Percentiles rank a stretch among this genome's conserved stretches.
These are phyloP conservation scores for Arthroderma sp. DNA, from an alignment of 2,329 filamentous ascomycete species.

Conservation along the genomic window DNA sequence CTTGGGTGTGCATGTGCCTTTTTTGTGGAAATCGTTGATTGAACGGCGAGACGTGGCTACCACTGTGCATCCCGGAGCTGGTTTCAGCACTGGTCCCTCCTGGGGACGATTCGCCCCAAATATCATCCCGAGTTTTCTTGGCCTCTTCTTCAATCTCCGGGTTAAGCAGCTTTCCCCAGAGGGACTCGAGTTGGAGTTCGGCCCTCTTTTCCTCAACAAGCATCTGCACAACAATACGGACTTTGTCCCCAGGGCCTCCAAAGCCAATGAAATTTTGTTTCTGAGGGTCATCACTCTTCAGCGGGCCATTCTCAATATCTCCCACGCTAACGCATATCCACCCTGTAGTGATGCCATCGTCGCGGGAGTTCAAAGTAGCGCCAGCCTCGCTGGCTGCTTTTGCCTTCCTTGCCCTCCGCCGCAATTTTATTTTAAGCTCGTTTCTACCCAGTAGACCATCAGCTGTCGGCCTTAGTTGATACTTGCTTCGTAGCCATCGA, in stretches of 20 bases:
- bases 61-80: neutral
- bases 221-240: slow-evolving; percentile 57
- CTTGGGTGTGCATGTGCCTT: neutral
- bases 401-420: slow-evolving; percentile 66
- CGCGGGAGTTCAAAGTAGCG: slow-evolving; percentile 45
- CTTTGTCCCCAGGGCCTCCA: slow-evolving; percentile 46
- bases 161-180: slow-evolving; percentile 44
- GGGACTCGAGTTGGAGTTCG: slow-evolving; percentile 53
- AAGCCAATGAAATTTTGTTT: slow-evolving; percentile 57
- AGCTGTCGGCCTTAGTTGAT: slow-evolving; percentile 62
- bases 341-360: slow-evolving; percentile 81
- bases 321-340: slow-evolving; percentile 95
- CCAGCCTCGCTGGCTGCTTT: slow-evolving; percentile 65
- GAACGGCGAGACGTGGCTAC: neutral
- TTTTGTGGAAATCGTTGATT: neutral
- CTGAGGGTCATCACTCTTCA: slow-evolving; percentile 15
- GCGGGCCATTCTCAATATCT: slow-evolving; percentile 46
- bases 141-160: slow-evolving; percentile 18
- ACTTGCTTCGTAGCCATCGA: slow-evolving; percentile 64
- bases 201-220: slow-evolving; percentile 58
- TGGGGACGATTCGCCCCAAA: neutral
- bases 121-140: slow-evolving; percentile 20
- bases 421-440: slow-evolving; percentile 77
- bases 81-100: neutral
- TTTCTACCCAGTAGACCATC: slow-evolving; percentile 83